Conservation (phyloP, 2,329 filamentous ascomycete species). For the Penicillium sp. region DNA sequence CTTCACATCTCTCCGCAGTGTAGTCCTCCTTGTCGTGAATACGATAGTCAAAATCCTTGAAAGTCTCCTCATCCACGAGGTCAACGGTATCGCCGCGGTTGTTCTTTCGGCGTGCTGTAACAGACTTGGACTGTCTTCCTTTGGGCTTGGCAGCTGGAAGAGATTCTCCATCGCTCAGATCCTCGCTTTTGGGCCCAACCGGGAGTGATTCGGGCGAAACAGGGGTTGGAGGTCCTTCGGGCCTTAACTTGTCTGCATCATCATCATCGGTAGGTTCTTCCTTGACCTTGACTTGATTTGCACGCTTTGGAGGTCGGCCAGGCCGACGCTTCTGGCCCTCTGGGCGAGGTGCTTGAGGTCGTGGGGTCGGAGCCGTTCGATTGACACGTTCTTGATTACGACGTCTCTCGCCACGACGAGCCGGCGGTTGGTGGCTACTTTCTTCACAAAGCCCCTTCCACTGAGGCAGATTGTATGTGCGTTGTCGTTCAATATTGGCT, state of each 20-base stretch:
- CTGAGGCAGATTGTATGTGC: constrained; percentile 94
- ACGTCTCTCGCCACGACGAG: constrained; percentile 69
- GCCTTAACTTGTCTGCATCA: constrained; percentile 43
- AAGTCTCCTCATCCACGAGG: constrained; percentile 84
- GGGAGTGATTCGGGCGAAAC: constrained; percentile 57
- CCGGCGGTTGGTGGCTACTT: constrained; percentile 92
- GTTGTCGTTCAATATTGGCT: constrained; percentile 93
- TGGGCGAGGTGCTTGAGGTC: constrained; percentile 39
- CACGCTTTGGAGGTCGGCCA: constrained; percentile 42
- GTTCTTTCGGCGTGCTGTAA: constrained; percentile 83
- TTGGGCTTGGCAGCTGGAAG: constrained; percentile 47
- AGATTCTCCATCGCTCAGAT: constrained; percentile 47
- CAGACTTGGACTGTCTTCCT: constrained; percentile 67
- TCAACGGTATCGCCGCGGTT: constrained; percentile 77
- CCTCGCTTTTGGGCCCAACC: constrained; percentile 59
- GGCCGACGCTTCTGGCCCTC: constrained; percentile 51
- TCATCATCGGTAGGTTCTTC: constrained; percentile 41
- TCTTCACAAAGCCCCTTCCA: constrained; percentile 94
- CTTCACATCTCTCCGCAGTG: constrained; percentile 87
- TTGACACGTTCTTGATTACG: constrained; percentile 52
- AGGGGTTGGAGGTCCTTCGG: constrained; percentile 55
- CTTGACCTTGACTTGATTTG: constrained; percentile 42
- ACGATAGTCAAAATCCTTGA: constrained; percentile 86
- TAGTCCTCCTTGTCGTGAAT: constrained; percentile 83
- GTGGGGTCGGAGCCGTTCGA: constrained; percentile 39